Evolutionary conservation across 2,329 filamentous ascomycete genomes (phyloP), one percentile per base, ranked within the genome.

Genomic region (Colletotrichum noveboracense): DNA sequence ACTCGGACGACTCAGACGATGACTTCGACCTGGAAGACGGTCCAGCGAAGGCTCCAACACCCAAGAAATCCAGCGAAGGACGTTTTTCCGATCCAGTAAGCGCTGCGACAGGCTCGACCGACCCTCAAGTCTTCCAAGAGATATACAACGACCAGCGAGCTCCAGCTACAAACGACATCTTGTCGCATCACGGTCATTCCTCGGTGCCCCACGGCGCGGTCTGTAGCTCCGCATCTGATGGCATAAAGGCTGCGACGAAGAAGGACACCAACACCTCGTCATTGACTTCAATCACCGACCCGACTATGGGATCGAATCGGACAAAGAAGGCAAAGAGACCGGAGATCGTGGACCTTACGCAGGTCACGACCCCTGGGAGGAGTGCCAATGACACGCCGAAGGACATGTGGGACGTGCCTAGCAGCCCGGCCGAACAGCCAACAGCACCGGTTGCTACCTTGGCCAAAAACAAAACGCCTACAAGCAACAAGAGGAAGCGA

Each of bases 141-240:
- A 79, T 90, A 12, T 89, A 88, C 73, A 83, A 88, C 26, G 86
- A 89, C 64, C 87, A 90, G 78, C 83, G 84, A 52, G 81, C 82
- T 38, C 82, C 83, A 12, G 78, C 71, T 24, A 38, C n/a, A 16
- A 14, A 21, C 21, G 55, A 65, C 21, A 30, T 13, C 2, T 32
- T 52, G 10, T 7, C 48, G 30, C 52, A 32, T n/a, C 56, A 24
- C 14, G 64, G 24, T 21, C 30, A 18, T 7, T n/a, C 21, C 9
- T 62, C 24, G 7, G 55, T n/a, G 18, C 38, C 55, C 12, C 48
- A 62, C 26, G 34, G 9, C 32, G 36, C 28, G 28, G 24, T 7
- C 30, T 62, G 62, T 13, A 69, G 48, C 16, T 69, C 66, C 12
- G 7, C 32, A 6, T 61, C 76, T 16, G 14, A 24, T 14, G 38